phyloP scores from a whole-genome alignment of 441 rosid species.

The Eutrema salsugineum region DNA sequence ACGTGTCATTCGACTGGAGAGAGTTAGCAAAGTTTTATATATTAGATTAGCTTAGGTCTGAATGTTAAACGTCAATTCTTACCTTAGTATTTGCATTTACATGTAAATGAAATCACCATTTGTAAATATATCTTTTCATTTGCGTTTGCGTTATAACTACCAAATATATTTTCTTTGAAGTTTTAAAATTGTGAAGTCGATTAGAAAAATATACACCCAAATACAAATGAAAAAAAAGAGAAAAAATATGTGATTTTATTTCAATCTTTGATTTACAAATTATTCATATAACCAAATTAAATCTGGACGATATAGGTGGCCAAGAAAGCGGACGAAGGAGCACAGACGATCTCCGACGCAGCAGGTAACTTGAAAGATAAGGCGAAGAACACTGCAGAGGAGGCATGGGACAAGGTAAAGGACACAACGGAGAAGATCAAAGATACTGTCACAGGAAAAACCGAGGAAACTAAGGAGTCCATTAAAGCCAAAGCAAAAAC shows the following conservation, averaged over 20 bases:
- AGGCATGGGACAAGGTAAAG: slow-evolving; percentile 55
- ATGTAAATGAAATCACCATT: too few relatives aligned
- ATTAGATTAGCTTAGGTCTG: neutral
- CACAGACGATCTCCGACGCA: slow-evolving; percentile 16
- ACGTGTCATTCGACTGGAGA: too few relatives aligned
- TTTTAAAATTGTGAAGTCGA: neutral
- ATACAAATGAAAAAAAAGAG: neutral
- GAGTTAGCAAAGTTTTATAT: too few relatives aligned
- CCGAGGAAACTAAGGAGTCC: slow-evolving; percentile 41
- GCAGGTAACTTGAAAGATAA: slow-evolving; percentile 45
- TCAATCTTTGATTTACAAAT: neutral
- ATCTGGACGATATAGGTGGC: slow-evolving; percentile 14
- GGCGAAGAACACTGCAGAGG: slow-evolving; percentile 53
- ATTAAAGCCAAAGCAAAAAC: slow-evolving; percentile 40
- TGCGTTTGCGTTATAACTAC: neutral
- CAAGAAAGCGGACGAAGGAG: slow-evolving; percentile 39
- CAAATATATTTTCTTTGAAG: neutral
- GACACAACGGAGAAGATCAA: slow-evolving; percentile 66
- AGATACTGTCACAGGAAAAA: slow-evolving; percentile 35
- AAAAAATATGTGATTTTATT: neutral
- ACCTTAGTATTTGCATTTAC: neutral
- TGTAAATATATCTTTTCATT: neutral
- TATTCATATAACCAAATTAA: neutral
- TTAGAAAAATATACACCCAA: neutral
- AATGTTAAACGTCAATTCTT: neutral